Evolutionary conservation across 163 green algal species (phyloP).

Genomic region (Prototheca wickerhamii): DNA sequence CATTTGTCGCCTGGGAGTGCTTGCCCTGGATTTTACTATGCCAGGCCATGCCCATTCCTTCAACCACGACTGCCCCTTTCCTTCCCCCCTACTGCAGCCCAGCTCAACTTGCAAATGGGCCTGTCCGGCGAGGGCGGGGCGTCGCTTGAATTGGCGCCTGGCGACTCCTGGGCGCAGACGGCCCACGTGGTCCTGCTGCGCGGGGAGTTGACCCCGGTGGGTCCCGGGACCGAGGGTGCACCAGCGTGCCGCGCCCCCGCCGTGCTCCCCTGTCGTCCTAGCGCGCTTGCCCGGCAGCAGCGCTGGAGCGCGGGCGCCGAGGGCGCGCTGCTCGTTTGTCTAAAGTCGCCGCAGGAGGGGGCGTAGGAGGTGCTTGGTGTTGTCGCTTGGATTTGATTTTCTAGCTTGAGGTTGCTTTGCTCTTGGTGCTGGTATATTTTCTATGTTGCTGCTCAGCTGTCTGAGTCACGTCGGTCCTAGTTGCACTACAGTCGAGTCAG

Average conservation of each 20-base stretch:
- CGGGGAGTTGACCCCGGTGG: neutral
- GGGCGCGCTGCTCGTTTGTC: neutral
- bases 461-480: no score
- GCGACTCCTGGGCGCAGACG: neutral
- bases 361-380: no score
- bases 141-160: neutral
- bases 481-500: no score
- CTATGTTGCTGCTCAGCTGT: no score
- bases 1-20: no score
- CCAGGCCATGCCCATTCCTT: no score
- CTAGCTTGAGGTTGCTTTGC: no score
- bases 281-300: neutral
- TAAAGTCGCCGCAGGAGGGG: neutral
- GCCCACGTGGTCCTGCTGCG: neutral
- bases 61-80: no score
- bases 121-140: neutral
- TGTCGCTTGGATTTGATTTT: no score
- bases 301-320: neutral
- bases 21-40: no score
- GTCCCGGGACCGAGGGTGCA: neutral
- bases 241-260: neutral
- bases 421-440: no score
- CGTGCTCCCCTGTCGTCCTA: neutral
- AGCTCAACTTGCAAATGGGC: neutral
- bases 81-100: neutral